Base-by-base conservation (phyloP, 441 rosid genomes). In the Euphorbia schlechtendalii region DNA sequence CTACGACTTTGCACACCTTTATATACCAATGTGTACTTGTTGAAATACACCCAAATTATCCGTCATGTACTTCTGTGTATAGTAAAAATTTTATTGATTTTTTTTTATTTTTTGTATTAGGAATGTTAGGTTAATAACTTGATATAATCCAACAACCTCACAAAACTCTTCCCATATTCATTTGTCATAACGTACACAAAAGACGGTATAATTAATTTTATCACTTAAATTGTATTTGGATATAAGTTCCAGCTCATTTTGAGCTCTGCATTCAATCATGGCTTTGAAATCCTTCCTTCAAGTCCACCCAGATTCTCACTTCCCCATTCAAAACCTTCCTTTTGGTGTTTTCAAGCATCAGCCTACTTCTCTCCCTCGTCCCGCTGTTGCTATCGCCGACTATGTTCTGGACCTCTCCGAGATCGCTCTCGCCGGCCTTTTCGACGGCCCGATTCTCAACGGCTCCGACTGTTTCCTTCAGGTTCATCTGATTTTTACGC, bases 271-370 rank as follows among this genome's bases (percentile, higher is more conserved):
- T 57, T n/a, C 18, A 27, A 2, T 27, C 22, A 88, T 87, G 96
- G 89, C 84, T 30, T 77, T 78, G 74, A 77, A 81, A 66, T 88
- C 95, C 20, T 93, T 93, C 80, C n/a, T 90, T 59, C 72, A 81
- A 59, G 89, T 88, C 58, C 63, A 68, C 30, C 76, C 86, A 13
- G 85, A 73, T 62, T 90, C 91, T 20, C 97, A 93, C 74, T 93
- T 90, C 78, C 93, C 98, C 25, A 88, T 93, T 79, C 97, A 93
- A 73, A 93, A 93, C 79, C 95, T 93, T 14, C 98, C 97, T 0
- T 88, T 73, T 59, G 97, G 98, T 14, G 95, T 86, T 20, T 93
- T 90, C 88, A 82, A 78, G 79, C 84, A 82, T 25, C 67, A 74
- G 5, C 64, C 81, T 9, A 64, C 56, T 67, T 82, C 83, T 7